phyloP scores from a whole-genome alignment of 805 yeast species.

The Schwanniomyces vanrijiae region DNA sequence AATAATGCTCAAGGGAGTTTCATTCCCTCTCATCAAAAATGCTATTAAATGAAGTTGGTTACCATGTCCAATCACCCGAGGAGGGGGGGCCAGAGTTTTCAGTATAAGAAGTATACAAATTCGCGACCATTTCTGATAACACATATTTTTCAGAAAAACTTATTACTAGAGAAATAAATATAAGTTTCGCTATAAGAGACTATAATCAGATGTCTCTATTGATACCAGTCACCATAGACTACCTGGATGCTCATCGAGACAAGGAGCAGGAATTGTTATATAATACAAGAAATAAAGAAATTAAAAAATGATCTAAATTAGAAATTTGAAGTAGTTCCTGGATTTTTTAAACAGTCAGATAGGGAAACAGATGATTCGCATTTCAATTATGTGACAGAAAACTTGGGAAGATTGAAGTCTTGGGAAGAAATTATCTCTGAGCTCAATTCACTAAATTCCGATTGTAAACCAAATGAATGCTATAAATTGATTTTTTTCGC shows the following conservation, averaged over 20 bases:
- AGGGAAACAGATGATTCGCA: constrained; percentile 44
- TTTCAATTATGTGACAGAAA: constrained; percentile 42
- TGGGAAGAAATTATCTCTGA: constrained; percentile 41
- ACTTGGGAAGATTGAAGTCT: constrained; percentile 43
- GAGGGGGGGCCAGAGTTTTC: no score
- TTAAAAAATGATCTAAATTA: constrained; percentile 34
- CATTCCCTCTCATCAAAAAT: neutral
- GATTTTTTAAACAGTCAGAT: constrained; percentile 51
- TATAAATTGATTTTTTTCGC: constrained; percentile 56
- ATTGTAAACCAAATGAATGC: constrained; percentile 33
- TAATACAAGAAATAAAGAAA: constrained; percentile 8
- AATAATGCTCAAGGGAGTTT: neutral
- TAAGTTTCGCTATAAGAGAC: no score
- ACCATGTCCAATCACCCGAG: no score
- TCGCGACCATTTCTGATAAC: no score
- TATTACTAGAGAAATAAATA: no score
- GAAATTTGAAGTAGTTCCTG: constrained; percentile 48
- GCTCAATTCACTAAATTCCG: constrained; percentile 33
- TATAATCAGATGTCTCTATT: constrained; percentile 28
- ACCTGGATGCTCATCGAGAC: constrained; percentile 24
- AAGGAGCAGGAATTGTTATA: constrained; percentile 15
- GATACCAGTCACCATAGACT: constrained; percentile 30
- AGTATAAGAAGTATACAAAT: no score
- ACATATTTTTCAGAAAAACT: no score
- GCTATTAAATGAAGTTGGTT: neutral